Evolutionary conservation across 1,284 basidiomycete species (phyloP), one percentile per base, ranked within the genome.

Genomic region (Ganoderma multipileum): DNA sequence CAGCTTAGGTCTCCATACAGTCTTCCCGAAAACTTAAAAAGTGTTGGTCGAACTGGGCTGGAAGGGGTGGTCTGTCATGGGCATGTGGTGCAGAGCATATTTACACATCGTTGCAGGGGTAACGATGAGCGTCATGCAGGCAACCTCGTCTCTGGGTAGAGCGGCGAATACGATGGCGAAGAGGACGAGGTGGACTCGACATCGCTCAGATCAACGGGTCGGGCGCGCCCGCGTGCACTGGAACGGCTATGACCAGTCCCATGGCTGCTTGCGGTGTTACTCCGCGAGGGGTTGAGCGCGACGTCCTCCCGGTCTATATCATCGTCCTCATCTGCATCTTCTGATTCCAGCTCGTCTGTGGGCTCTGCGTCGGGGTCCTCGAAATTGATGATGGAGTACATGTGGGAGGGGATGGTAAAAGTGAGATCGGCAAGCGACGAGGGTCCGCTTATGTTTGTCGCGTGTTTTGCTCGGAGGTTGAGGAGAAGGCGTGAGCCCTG

Each of bases 401-500:
- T 33, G 39, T 68, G 65, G 1, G 68, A 60, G 44, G 73, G 71
- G 39, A 71, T 18, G 41, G 33, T 41, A 63, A 69, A 66, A 39
- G 41, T 54, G 47, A 70, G 61, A 62, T 69, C 64, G 44, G 61
- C 59, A 33, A 71, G 42, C 16, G 68, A 65, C 28, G 67, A 67
- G 14, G 68, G 69, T 2, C 60, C 44, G 58, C 44, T 64, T 63
- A 62, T 57, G 44, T 61, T 67, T 16, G 61, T 44, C 2, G 70
- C 64, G 66, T 75, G 69, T 38, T 67, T 64, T 18, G 61, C 68
- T 18, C 77, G 73, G 20, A 78, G 63, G 64, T 76, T 78, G 59
- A 75, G 67, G 38, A 78, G 68, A 2, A 78, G 76, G 20, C 77
- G 77, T 1, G 77, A 72, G 36, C 77, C 77, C 77, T 78, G 28